Conservation (phyloP, 345 rosid species). For the Citrus maxima region DNA sequence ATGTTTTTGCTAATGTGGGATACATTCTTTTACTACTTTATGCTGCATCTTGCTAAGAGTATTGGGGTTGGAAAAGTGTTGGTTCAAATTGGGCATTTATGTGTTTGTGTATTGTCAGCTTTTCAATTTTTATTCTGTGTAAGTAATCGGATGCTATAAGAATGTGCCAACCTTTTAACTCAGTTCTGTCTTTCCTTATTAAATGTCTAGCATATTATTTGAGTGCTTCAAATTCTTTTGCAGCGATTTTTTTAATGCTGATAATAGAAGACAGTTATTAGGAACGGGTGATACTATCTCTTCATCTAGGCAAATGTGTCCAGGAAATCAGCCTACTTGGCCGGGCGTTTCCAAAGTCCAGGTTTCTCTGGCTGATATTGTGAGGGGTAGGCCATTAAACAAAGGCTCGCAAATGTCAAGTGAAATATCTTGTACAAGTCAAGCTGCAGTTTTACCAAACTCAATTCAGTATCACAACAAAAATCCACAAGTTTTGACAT, state of each 20-base stretch:
- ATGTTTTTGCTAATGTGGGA: not conserved
- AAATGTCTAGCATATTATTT: not conserved
- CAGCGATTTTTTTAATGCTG: slow-evolving; percentile 36
- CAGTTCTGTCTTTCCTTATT: not conserved
- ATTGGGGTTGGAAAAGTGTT: not conserved
- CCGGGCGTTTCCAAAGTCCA: slow-evolving; percentile 24
- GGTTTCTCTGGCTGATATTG: slow-evolving; percentile 42
- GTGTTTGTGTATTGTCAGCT: not conserved
- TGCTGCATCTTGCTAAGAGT: not conserved
- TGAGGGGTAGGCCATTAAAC: slow-evolving; percentile 26
- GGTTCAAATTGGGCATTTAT: not conserved
- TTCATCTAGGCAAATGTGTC: slow-evolving; percentile 21
- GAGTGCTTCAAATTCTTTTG: slow-evolving; percentile 1
- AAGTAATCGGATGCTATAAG: not conserved
- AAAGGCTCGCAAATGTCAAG: slow-evolving; percentile 15
- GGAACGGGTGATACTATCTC: slow-evolving; percentile 21
- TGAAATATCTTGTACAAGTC: slow-evolving; percentile 24
- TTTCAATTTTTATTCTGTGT: not conserved
- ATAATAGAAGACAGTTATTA: slow-evolving; percentile 24
- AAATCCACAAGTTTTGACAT: slow-evolving; percentile 6
- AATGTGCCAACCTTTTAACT: not conserved
- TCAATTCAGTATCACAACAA: slow-evolving; percentile 8
- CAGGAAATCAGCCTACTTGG: slow-evolving; percentile 26
- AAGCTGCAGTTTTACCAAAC: slow-evolving; percentile 13
- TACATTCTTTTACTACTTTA: not conserved